Evolutionary conservation across 495 filamentous ascomycete species (phyloP), one percentile per base, ranked within the genome.

Genomic region (Venustampulla echinocandica): DNA sequence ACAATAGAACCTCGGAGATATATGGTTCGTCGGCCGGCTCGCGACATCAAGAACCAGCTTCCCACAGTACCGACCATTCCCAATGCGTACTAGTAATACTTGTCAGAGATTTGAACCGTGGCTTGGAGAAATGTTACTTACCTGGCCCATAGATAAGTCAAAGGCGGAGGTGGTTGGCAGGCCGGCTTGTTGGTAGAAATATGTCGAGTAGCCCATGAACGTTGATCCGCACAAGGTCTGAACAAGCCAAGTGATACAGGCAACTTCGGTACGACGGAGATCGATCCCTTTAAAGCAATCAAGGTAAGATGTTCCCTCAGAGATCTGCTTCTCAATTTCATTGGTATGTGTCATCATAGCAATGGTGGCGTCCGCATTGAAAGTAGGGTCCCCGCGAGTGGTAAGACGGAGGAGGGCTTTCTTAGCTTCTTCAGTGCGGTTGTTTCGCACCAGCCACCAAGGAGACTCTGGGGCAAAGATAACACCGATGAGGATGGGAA

Each of bases 331-430:
- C 59, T 87, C 82, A 14, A 85, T 60, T 10, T 77, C 75, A 22
- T 81, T 80, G 14, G 81, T 84, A 55, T 83, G 77, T 33, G 75
- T 69, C 66, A 86, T 85, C 80, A 86, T 83, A 27, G 80, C 69
- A 35, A 87, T 67, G 0, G 79, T 81, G 58, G 83, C 76, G 37
- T 81, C 73, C 1, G 66, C 61, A 47, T 84, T 71, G 56, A 84
- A 79, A 4, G 67, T 66, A 0, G 65, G 60, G 20, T 79, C 68
- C 11, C 69, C 68, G 15, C 63, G 58, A 36, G 66, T 74, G 4
- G 73, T 79, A 34, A 87, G 65, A n/a, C 80, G 74, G 1, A 70
- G 56, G 33, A 85, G 62, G 5, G 76, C 64, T 9, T 68, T 62
- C 43, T 77, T 75, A 0, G 82, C 82, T 28, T 79, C 73, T 42